Percentiles rank a stretch among this genome's conserved stretches.
These are phyloP conservation scores for Boletus tylopilopsis DNA, from an alignment of 768 basidiomycete species.

Conservation along the genomic window DNA sequence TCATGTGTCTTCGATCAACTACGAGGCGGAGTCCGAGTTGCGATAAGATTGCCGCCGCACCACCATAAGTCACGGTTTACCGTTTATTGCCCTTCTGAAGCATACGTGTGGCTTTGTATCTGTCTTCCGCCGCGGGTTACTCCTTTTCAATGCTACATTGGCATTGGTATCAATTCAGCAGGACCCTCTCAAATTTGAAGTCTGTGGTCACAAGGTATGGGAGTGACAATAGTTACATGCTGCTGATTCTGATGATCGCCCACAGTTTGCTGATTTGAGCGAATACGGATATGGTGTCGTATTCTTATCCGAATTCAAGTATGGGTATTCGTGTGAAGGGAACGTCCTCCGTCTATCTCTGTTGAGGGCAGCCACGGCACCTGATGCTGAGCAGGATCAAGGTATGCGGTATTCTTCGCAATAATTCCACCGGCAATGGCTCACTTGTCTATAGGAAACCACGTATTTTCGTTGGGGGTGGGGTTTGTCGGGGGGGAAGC, in stretches of 20 bases:
- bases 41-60: too few relatives aligned
- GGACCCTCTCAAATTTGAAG: slow-evolving; percentile 98
- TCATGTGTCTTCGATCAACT: too few relatives aligned
- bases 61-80: too few relatives aligned
- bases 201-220: slow-evolving; percentile 88
- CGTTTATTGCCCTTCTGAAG: too few relatives aligned
- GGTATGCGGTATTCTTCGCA: slow-evolving; percentile 37
- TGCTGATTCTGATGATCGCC: not conserved
- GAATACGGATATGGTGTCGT: slow-evolving; percentile 97
- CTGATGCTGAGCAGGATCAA: slow-evolving; percentile 91
- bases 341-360: slow-evolving; percentile 86
- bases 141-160: too few relatives aligned
- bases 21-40: too few relatives aligned
- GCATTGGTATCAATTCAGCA: too few relatives aligned
- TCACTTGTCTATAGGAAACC: slow-evolving; percentile 48
- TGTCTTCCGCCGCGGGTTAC: too few relatives aligned
- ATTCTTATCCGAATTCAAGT: slow-evolving; percentile 92
- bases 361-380: slow-evolving; percentile 86
- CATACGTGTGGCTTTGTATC: too few relatives aligned
- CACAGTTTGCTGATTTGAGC: slow-evolving; percentile 78
- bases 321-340: slow-evolving; percentile 84
- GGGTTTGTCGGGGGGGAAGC: not conserved
- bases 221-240: not conserved
- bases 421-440: not conserved
- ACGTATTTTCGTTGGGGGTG: slow-evolving; percentile 86